These are phyloP conservation scores for Plasmodium blacklocki DNA, from an alignment of 169 alveolate species.

Conservation along the genomic window DNA sequence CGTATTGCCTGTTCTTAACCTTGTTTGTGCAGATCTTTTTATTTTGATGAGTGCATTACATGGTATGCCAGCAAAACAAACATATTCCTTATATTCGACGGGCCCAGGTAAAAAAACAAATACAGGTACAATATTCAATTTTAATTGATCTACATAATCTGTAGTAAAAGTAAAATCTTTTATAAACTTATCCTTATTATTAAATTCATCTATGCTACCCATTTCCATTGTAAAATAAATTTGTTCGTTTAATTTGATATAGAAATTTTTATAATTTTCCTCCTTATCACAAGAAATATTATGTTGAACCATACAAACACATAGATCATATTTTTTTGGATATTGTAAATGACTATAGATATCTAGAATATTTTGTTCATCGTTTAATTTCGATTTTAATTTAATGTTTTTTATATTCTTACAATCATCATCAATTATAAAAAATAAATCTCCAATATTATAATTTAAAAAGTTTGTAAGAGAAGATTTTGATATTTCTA, in stretches of 20 bases:
- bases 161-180: constrained; percentile 23
- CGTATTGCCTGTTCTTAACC: background rate
- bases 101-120: constrained; percentile 57
- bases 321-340: constrained; percentile 60
- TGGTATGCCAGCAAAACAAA: constrained; percentile 52
- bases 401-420: constrained; percentile 26
- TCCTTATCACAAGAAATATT: constrained; percentile 28
- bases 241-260: background rate
- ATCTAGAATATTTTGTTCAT: constrained; percentile 20
- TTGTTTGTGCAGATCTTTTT: constrained; percentile 7
- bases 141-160: constrained; percentile 22
- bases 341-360: constrained; percentile 26
- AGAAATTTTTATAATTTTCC: constrained; percentile 13
- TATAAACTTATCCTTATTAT: background rate
- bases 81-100: constrained; percentile 33
- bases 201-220: background rate
- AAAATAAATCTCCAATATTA: constrained; percentile 14
- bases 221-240: background rate
- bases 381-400: constrained; percentile 32
- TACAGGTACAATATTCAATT: constrained; percentile 25
- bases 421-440: constrained; percentile 56
- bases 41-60: constrained; percentile 26
- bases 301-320: constrained; percentile 27
- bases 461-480: constrained; percentile 34
- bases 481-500: constrained; percentile 47